These are phyloP conservation scores for Turritis glabra DNA, from an alignment of 345 rosid genomes.

Conservation along the genomic window DNA sequence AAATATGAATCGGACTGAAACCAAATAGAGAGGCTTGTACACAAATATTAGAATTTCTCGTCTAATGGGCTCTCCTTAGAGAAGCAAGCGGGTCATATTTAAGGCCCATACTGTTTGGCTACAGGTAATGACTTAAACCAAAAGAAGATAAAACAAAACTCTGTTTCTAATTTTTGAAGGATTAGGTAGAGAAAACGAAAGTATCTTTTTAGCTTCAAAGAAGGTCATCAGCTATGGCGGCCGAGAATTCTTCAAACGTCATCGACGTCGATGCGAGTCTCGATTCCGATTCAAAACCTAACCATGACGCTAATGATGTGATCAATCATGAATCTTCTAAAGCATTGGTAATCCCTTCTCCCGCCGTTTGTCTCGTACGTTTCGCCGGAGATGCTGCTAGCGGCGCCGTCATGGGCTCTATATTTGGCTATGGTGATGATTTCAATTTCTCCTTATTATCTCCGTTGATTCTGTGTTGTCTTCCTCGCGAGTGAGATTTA, in stretches of 20 bases:
- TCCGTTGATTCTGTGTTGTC: neutral
- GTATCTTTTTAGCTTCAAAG: neutral
- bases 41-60: too few relatives aligned
- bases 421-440: slow-evolving; percentile 72
- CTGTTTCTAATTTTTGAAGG: neutral
- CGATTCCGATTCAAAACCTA: slow-evolving; percentile 38
- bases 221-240: slow-evolving; percentile 37
- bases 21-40: too few relatives aligned
- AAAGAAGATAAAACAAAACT: neutral
- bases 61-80: too few relatives aligned
- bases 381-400: slow-evolving; percentile 75
- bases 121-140: neutral
- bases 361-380: slow-evolving; percentile 69
- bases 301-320: slow-evolving; percentile 32
- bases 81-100: neutral
- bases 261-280: slow-evolving; percentile 26
- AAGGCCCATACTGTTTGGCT: slow-evolving; percentile 22
- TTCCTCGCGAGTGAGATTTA: slow-evolving; percentile 2
- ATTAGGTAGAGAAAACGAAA: slow-evolving; percentile 30
- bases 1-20: too few relatives aligned
- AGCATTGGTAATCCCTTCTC: slow-evolving; percentile 47
- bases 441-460: neutral
- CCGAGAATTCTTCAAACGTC: slow-evolving; percentile 44
- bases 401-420: slow-evolving; percentile 87
- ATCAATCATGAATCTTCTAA: slow-evolving; percentile 38